Percentiles rank a stretch among this genome's conserved stretches.
Evolutionary conservation across 2,329 filamentous ascomycete genomes (phyloP).

Genomic region (Diaporthe sp.): DNA sequence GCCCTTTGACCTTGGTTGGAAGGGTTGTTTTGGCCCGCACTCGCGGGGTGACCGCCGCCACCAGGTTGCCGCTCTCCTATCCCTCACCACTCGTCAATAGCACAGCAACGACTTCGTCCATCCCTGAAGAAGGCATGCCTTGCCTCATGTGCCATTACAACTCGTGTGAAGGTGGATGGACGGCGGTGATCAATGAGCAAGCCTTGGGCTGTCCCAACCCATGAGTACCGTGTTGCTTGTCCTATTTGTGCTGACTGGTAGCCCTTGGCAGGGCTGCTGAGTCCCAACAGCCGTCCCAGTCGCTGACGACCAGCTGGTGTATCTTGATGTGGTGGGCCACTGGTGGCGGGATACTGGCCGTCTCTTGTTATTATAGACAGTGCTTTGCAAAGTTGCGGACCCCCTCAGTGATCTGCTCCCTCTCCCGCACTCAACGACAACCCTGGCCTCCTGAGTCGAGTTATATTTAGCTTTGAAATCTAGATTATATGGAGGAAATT

Average conservation of each 20-base stretch:
- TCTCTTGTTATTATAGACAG: neutral
- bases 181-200: no score
- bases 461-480: neutral
- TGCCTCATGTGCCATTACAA: no score
- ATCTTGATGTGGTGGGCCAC: neutral
- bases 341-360: neutral
- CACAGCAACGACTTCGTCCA: neutral
- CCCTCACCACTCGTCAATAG: neutral
- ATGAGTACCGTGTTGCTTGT: no score
- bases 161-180: no score
- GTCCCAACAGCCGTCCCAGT: neutral
- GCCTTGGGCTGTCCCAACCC: no score
- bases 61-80: neutral
- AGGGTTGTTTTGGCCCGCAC: neutral
- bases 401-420: slow-evolving; percentile 8
- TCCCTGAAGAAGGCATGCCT: no score
- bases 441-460: neutral
- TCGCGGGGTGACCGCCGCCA: neutral
- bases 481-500: neutral
- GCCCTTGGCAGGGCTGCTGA: no score
- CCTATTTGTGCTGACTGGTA: no score
- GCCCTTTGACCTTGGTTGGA: neutral
- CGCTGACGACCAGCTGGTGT: neutral
- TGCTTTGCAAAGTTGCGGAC: neutral
- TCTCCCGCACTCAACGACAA: neutral